Evolutionary conservation across 2,329 filamentous ascomycete species (phyloP), one percentile per base, ranked within the genome.

Genomic region (Trichophyton mentagrophytes): DNA sequence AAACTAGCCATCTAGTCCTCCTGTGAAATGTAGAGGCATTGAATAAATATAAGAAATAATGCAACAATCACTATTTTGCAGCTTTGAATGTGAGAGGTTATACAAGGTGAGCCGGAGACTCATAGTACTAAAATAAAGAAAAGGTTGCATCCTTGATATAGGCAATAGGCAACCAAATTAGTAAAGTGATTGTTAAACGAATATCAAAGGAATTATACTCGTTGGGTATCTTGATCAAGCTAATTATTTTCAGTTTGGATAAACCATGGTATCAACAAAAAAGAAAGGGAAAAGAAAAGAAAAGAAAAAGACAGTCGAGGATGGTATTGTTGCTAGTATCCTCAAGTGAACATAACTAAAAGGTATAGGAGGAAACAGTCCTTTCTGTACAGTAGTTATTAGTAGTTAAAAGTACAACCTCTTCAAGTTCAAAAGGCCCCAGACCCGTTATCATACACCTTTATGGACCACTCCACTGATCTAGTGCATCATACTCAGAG

Each of bases 401-500:
- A 55, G 15, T 9, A n/a, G n/a, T 36, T 55, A 22, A 33, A 55
- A 55, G 51, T 38, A 55, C 51, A 55, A 9, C 15, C n/a, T 55
- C 5, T 55, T 7, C 17, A 11, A 8, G 17, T 27, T 27, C 3
- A 25, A 20, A 49, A 27, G 8, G 22, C 3, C 22, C 20, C 11
- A 27, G 27, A 30, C 8, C 30, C n/a, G 6, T 11, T 40, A 8
- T 44, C 27, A 55, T 15, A 36, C n/a, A 30, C 3, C 13, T 25
- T 51, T 22, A 51, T 30, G 27, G 27, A 15, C 46, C 46, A 15
- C 56, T 58, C 61, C 61, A 62, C 55, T 61, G 58, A 47, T 63
- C 62, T 36, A 64, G 36, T n/a, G 60, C 66, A 36, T 69, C 66
- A 33, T 66, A 66, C 53, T 67, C 64, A 33, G 68, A 68, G 8